These are phyloP conservation scores for Phytopythium chamaehyphon DNA, from an alignment of 352 stramenopile species.

Conservation along the genomic window DNA sequence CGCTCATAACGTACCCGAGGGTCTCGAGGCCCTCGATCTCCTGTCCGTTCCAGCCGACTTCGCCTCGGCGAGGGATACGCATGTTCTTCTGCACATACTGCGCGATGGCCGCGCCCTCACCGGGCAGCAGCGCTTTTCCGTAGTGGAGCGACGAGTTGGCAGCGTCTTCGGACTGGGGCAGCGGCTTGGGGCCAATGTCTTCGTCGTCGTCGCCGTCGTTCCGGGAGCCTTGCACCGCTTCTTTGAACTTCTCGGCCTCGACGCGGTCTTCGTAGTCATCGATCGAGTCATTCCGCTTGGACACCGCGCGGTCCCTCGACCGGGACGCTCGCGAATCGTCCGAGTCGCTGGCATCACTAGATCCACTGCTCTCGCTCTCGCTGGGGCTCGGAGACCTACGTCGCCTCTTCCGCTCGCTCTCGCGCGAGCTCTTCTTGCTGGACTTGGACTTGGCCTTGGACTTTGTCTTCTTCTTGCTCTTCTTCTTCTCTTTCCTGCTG, in stretches of 20 bases:
- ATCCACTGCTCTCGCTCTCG: conserved; percentile 16
- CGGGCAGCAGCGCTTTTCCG: conserved; percentile 90
- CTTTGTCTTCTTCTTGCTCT: conserved; percentile 24
- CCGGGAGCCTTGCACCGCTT: conserved; percentile 67
- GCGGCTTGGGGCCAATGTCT: conserved; percentile 84
- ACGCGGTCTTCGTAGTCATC: conserved; percentile 53
- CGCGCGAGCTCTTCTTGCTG: conserved; percentile 31
- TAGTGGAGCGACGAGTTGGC: conserved; percentile 77
- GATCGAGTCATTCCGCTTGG: background rate
- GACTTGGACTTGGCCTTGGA: conserved; percentile 37
- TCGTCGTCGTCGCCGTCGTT: conserved; percentile 75
- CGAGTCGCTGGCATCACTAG: conserved; percentile 15
- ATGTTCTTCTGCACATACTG: conserved; percentile 99
- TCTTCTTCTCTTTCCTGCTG: conserved; percentile 28
- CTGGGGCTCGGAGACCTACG: conserved; percentile 17
- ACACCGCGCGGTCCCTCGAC: conserved; percentile 7
- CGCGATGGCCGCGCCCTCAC: conserved; percentile 94
- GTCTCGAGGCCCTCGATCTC: conserved; percentile 97
- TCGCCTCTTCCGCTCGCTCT: conserved; percentile 21
- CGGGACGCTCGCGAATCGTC: conserved; percentile 16
- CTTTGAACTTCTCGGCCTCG: conserved; percentile 88
- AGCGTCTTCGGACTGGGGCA: conserved; percentile 42
- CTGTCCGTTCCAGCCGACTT: conserved; percentile 95
- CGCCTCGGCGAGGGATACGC: conserved; percentile 96
- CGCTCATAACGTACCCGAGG: conserved; percentile 96